Evolutionary conservation across 2,329 filamentous ascomycete genomes (phyloP).

Genomic region (Plectosphaerella cucumerina): DNA sequence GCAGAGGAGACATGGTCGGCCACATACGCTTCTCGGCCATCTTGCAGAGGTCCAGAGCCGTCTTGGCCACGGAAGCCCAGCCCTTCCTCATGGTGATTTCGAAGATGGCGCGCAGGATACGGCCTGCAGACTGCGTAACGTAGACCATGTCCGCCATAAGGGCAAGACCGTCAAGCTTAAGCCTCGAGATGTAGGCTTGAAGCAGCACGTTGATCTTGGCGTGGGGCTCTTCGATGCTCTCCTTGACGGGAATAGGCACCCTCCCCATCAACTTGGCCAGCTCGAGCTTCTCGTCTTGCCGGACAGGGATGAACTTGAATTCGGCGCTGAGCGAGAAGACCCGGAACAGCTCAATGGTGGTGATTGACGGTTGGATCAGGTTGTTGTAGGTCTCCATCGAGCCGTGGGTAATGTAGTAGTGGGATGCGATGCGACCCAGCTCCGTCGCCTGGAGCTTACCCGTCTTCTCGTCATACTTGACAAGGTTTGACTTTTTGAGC

Average conservation of each 20-base stretch:
- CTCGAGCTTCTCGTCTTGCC: conserved; percentile 96
- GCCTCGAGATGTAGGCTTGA: conserved; percentile 91
- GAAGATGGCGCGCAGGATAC: conserved; percentile 92
- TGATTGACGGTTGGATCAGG: conserved; percentile 88
- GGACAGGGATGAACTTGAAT: conserved; percentile 98
- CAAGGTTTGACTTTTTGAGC: conserved; percentile 79
- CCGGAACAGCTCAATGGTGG: conserved; percentile 92
- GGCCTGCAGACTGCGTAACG: conserved; percentile 94
- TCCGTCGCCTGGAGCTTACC: conserved; percentile 88
- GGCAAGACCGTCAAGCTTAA: conserved; percentile 89
- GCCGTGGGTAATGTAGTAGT: conserved; percentile 96
- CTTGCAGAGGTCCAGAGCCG: conserved; percentile 90
- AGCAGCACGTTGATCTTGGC: conserved; percentile 97
- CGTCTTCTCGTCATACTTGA: conserved; percentile 94
- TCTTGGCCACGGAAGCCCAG: conserved; percentile 90
- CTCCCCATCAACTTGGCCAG: conserved; percentile 83
- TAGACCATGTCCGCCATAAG: conserved; percentile 99
- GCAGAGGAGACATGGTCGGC: conserved; percentile 95
- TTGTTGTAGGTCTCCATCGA: conserved; percentile 98
- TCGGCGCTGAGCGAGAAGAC: conserved; percentile 95
- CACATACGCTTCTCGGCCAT: conserved; percentile 99
- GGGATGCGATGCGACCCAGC: conserved; percentile 89
- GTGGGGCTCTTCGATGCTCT: conserved; percentile 93
- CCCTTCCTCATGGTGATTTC: conserved; percentile 97
- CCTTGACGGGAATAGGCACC: conserved; percentile 95